Percentiles rank a stretch among this genome's conserved stretches.
phyloP scores from a whole-genome alignment of 148 eudicot species.

The Oxyria digyna region DNA sequence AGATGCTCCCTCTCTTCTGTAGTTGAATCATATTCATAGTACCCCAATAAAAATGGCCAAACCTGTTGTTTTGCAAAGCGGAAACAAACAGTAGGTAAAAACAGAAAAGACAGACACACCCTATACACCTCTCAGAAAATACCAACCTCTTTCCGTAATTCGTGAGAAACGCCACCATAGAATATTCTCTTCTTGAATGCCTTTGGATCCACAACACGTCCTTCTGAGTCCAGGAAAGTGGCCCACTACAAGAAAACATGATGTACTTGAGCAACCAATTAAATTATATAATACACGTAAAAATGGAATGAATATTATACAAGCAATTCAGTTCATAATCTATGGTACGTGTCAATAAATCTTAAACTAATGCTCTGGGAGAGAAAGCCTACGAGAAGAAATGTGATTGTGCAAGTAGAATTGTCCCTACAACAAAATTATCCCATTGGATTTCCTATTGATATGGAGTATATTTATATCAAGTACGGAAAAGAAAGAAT shows the following conservation, averaged over 20 bases:
- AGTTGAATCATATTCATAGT: slow-evolving; percentile 67
- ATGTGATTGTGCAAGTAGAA: neutral
- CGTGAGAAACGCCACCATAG: slow-evolving; percentile 75
- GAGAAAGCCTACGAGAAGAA: neutral
- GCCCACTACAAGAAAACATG: slow-evolving; percentile 49
- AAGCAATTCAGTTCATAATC: neutral
- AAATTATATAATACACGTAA: neutral
- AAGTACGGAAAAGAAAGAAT: neutral
- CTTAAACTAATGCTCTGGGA: neutral
- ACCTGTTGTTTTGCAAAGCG: slow-evolving; percentile 29
- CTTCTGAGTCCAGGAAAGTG: slow-evolving; percentile 71
- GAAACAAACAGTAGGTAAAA: neutral
- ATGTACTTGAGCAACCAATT: neutral
- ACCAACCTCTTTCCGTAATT: slow-evolving; percentile 65
- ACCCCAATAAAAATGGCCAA: slow-evolving; percentile 84
- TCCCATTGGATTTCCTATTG: neutral
- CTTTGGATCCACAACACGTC: slow-evolving; percentile 53
- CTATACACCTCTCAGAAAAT: neutral
- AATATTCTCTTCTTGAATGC: slow-evolving; percentile 75
- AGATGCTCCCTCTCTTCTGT: slow-evolving; percentile 78
- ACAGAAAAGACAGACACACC: neutral
- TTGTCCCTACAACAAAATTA: neutral
- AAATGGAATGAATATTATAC: neutral
- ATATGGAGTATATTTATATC: neutral
- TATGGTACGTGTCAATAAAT: neutral